A percentile compares a stretch with the other conserved stretches of the same genome.
Conservation (phyloP, 2,329 filamentous ascomycete genomes). For the Proliferodiscus dingleyae region DNA sequence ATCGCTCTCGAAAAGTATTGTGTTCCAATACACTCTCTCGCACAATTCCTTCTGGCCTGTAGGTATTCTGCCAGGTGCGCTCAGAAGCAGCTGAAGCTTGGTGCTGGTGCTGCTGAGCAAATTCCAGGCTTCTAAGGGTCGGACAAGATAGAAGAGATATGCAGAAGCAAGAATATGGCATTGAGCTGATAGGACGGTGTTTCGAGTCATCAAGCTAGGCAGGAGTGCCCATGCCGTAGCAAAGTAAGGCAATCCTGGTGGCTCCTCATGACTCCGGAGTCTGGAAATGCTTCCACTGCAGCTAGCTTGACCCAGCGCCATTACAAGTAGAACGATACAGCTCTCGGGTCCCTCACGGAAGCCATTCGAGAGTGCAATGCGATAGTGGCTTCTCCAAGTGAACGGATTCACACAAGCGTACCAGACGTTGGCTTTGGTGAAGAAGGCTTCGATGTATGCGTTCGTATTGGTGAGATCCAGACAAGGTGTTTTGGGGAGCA, state of each 20-base stretch:
- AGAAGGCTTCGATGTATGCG: slow-evolving; percentile 74
- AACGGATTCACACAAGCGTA: slow-evolving; percentile 82
- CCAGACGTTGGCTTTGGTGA: slow-evolving; percentile 77
- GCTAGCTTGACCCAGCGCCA: slow-evolving; percentile 73
- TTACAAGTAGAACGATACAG: slow-evolving; percentile 73
- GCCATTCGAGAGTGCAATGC: slow-evolving; percentile 67
- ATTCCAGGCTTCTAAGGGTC: slow-evolving; percentile 79
- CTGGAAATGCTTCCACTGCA: slow-evolving; percentile 71
- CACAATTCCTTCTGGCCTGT: slow-evolving; percentile 66
- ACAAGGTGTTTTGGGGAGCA: slow-evolving; percentile 57
- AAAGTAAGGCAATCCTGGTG: slow-evolving; percentile 74
- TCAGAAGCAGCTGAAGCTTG: slow-evolving; percentile 74
- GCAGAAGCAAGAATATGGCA: slow-evolving; percentile 77
- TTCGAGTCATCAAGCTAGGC: slow-evolving; percentile 73
- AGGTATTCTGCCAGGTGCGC: slow-evolving; percentile 66
- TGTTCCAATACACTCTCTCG: slow-evolving; percentile 80
- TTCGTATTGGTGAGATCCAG: slow-evolving; percentile 71
- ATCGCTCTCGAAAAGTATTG: slow-evolving; percentile 75
- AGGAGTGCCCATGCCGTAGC: slow-evolving; percentile 74
- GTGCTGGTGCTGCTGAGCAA: slow-evolving; percentile 74
- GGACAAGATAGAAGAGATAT: slow-evolving; percentile 77
- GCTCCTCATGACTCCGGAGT: slow-evolving; percentile 62
- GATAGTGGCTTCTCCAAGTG: slow-evolving; percentile 72
- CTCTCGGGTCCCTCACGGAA: slow-evolving; percentile 77
- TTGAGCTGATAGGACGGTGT: slow-evolving; percentile 72